These are phyloP conservation scores for Leucaena leucocephala DNA, from an alignment of 306 rosid genomes.

Conservation along the genomic window DNA sequence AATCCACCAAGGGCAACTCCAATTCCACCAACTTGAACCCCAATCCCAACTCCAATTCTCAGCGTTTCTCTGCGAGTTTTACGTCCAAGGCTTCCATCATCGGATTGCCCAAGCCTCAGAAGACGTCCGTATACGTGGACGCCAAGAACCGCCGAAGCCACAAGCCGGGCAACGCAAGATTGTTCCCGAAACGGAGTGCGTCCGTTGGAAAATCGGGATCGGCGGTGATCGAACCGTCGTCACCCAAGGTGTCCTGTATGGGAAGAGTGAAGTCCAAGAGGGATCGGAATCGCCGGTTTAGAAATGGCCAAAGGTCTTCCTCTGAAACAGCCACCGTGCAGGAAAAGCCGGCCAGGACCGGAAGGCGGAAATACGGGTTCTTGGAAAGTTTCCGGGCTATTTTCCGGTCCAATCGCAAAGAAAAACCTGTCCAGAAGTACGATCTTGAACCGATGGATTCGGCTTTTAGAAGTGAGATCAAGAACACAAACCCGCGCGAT, in stretches of 20 bases:
- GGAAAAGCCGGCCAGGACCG: conserved; percentile 40
- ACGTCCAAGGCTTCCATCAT: conserved; percentile 78
- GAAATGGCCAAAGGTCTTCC: conserved; percentile 37
- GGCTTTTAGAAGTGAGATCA: conserved; percentile 19
- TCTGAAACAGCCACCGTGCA: conserved; percentile 18
- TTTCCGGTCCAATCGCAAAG: conserved; percentile 53
- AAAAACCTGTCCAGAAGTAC: conserved; percentile 29
- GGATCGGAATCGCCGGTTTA: conserved; percentile 63
- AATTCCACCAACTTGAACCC: conserved; percentile 56
- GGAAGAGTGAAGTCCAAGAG: conserved; percentile 88
- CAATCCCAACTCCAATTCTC: conserved; percentile 59
- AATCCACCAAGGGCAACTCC: conserved; percentile 68
- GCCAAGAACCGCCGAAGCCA: conserved; percentile 62
- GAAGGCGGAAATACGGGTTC: conserved; percentile 53
- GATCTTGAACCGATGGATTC: conserved; percentile 29
- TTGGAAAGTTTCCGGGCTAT: conserved; percentile 55
- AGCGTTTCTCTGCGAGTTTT: conserved; percentile 61
- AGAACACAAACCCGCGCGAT: neutral
- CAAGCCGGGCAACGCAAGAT: conserved; percentile 48
- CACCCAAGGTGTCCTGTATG: conserved; percentile 95
- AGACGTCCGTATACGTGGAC: conserved; percentile 63
- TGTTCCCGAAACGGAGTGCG: conserved; percentile 69
- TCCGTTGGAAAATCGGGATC: conserved; percentile 67
- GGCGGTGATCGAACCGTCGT: conserved; percentile 72
- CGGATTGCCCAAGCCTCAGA: conserved; percentile 93